Evolutionary conservation across 169 alveolate species (phyloP), one percentile per base, ranked within the genome.

Genomic region (Theileria equi): DNA sequence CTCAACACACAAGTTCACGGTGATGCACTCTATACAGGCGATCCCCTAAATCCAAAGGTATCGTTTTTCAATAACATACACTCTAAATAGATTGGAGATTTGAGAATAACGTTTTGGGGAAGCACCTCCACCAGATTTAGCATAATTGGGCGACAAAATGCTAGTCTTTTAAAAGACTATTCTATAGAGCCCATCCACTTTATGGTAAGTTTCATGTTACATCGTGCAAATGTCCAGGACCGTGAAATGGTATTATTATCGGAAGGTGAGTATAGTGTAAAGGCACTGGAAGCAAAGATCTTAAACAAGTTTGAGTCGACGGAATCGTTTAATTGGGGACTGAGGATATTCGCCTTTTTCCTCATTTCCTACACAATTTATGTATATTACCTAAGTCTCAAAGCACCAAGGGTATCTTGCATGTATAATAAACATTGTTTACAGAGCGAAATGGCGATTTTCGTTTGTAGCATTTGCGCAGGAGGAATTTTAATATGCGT

Each of bases 21-120:
- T 35, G 70, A 86, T 35, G 81, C 82, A 36, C 79, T 86, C 49
- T 86, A 86, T 55, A 86, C 92, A 23, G 92, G 92, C 17, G 92
- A 86, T 28, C 89, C 89, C 17, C 50, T 71, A 31, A 78, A 81
- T 49, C 92, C 92, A n/a, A 81, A 86, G 74, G 91, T 80, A 29
- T 25, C 0, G 5, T 11, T 6, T 50, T 4, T 23, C 35, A 52
- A 65, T 8, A 7, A 17, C n/a, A n/a, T 38, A 3, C 6, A 36
- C 13, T 3, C 43, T 36, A 17, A 1, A 17, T 32, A 73, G 83
- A 49, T 77, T 21, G 86, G 86, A 23, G 86, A 77, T 21, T 11
- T 77, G 21, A 63, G 78, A 21, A 59, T 77, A 21, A 66, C 86
- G 10, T 77, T 77, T 57, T 77, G 77, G 67, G 86, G 86, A 40